Percentiles rank a stretch among this genome's conserved stretches.
These are phyloP conservation scores for Ophiostoma novo-ulmi DNA, from an alignment of 2,329 filamentous ascomycete genomes.

Conservation along the genomic window DNA sequence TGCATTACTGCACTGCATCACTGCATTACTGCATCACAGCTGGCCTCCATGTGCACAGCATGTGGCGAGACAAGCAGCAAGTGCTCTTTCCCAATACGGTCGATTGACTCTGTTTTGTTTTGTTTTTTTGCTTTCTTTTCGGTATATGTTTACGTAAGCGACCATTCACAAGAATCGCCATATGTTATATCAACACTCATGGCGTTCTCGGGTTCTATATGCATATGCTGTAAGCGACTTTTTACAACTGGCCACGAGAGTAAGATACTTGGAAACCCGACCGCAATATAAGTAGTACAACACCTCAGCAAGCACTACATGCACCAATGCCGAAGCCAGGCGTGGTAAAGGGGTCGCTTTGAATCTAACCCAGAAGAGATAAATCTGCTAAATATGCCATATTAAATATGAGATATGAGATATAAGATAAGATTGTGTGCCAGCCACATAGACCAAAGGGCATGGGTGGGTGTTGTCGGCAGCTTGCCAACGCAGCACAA, in stretches of 20 bases:
- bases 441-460: constrained; percentile 5
- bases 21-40: neutral
- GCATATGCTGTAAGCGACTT: too few relatives aligned
- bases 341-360: neutral
- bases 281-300: neutral
- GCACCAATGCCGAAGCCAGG: neutral
- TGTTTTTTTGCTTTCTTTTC: neutral
- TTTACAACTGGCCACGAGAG: too few relatives aligned
- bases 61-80: neutral
- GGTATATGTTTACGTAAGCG: too few relatives aligned
- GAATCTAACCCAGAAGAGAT: neutral
- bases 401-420: neutral
- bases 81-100: neutral
- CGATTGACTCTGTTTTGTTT: neutral
- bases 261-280: too few relatives aligned
- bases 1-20: neutral
- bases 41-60: neutral
- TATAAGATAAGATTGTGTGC: neutral
- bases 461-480: neutral
- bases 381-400: neutral
- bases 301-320: neutral
- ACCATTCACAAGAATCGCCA: neutral
- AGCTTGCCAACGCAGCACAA: constrained; percentile 21
- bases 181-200: too few relatives aligned
- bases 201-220: too few relatives aligned